Evolutionary conservation across 2,329 filamentous ascomycete genomes (phyloP).

Genomic region (Myriosclerotinia curreyana): DNA sequence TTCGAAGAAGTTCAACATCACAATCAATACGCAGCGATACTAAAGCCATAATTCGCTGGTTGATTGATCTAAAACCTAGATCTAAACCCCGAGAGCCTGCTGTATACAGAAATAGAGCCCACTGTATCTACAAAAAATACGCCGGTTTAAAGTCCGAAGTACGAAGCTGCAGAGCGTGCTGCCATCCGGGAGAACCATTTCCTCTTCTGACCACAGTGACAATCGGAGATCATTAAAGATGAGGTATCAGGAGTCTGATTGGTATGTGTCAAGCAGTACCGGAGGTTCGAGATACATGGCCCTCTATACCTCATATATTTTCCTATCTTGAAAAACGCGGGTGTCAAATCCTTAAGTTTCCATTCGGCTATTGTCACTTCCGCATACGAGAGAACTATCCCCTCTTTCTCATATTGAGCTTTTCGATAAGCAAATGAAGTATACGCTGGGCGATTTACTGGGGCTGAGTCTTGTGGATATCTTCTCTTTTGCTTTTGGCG

Average conservation of each 20-base stretch:
- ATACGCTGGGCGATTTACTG: background rate
- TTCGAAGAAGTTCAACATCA: background rate
- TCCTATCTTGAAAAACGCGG: background rate
- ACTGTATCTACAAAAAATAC: background rate
- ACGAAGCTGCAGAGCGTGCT: background rate
- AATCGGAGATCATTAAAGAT: background rate
- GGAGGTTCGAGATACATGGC: background rate
- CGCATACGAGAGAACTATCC: background rate
- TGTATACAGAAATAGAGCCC: background rate
- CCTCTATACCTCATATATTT: background rate
- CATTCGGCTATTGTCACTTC: background rate
- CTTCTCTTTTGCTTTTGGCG: background rate
- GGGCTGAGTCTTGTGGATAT: background rate
- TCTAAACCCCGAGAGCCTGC: no score
- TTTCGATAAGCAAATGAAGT: background rate
- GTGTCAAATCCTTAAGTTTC: background rate
- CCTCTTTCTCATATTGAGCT: background rate
- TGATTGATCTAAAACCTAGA: background rate
- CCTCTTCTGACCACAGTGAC: background rate
- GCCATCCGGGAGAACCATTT: background rate
- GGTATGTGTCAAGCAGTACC: conserved; percentile 1
- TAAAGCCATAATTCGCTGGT: background rate
- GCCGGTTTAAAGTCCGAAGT: background rate
- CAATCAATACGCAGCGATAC: background rate
- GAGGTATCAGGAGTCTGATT: background rate